Percentiles rank a stretch among this genome's conserved stretches.
phyloP scores from a whole-genome alignment of 176 grass and related monocot species.

The Bothriochloa decipiens region DNA sequence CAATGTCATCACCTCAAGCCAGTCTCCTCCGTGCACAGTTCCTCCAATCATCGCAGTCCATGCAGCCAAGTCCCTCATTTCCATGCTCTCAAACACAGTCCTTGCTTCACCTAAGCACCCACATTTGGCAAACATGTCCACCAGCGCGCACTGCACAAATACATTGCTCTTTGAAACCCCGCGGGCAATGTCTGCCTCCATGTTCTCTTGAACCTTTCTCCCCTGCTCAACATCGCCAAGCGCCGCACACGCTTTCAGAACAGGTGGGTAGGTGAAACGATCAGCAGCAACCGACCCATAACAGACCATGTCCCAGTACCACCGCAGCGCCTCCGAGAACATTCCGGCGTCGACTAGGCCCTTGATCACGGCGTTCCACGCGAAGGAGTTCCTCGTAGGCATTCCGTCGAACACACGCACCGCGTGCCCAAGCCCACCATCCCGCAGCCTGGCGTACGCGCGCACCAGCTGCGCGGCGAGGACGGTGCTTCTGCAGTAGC shows the following conservation, averaged over 20 bases:
- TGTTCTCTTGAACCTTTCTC: conserved; percentile 12
- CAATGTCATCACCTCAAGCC: conserved; percentile 47
- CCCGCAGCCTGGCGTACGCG: conserved; percentile 30
- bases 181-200: background rate
- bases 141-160: conserved; percentile 59
- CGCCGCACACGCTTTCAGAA: conserved; percentile 56
- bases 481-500: conserved; percentile 30
- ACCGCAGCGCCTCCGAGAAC: conserved; percentile 46
- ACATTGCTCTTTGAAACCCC: conserved; percentile 22
- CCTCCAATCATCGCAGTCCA: conserved; percentile 69
- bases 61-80: conserved; percentile 38
- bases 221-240: conserved; percentile 50
- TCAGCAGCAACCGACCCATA: conserved; percentile 18
- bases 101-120: conserved; percentile 53
- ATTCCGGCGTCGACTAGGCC: conserved; percentile 34
- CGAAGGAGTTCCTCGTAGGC: conserved; percentile 55
- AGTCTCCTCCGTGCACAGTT: conserved; percentile 20
- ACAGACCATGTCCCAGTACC: conserved; percentile 37
- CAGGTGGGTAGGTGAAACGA: conserved; percentile 56
- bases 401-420: conserved; percentile 50
- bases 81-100: conserved; percentile 59
- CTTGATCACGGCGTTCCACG: conserved; percentile 63
- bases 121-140: conserved; percentile 71
- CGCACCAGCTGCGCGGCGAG: conserved; percentile 56
- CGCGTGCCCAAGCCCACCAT: conserved; percentile 8